Conservation (phyloP, 495 filamentous ascomycete genomes). For the Lasiosphaeriaceae sp. region DNA sequence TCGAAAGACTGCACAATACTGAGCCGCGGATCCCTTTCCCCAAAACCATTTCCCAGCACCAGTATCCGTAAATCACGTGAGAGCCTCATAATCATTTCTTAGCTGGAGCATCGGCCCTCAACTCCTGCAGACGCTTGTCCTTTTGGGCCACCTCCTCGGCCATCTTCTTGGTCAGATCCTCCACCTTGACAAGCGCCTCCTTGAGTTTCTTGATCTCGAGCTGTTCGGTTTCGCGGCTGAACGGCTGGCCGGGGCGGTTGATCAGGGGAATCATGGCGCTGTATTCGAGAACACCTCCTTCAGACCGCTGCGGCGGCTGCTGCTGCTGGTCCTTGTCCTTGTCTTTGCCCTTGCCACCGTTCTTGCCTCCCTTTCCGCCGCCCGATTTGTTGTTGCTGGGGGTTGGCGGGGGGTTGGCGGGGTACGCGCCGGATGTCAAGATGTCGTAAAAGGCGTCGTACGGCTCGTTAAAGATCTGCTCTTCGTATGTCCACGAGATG, state of each 20-base stretch:
- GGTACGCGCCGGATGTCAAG: constrained; percentile 59
- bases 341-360: background rate
- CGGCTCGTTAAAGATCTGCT: constrained; percentile 94
- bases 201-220: constrained; percentile 69
- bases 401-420: constrained; percentile 11
- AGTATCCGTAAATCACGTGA: too few relatives aligned
- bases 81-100: too few relatives aligned
- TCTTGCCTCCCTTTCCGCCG: constrained; percentile 21
- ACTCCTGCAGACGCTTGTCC: constrained; percentile 44
- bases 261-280: constrained; percentile 68
- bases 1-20: too few relatives aligned
- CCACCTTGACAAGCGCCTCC: constrained; percentile 65
- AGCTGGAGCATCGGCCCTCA: constrained; percentile 29
- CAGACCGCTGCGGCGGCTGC: constrained; percentile 22
- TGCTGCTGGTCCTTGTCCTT: constrained; percentile 24
- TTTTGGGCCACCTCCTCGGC: constrained; percentile 62
- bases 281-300: constrained; percentile 51
- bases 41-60: too few relatives aligned
- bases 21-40: too few relatives aligned
- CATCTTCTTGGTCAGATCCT: constrained; percentile 57
- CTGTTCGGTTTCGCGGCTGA: constrained; percentile 69
- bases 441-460: constrained; percentile 83
- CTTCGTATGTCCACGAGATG: constrained; percentile 75
- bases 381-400: constrained; percentile 23
- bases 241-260: constrained; percentile 63